Conservation (phyloP, 768 basidiomycete species). For the Termitomyces eurrhizus region DNA sequence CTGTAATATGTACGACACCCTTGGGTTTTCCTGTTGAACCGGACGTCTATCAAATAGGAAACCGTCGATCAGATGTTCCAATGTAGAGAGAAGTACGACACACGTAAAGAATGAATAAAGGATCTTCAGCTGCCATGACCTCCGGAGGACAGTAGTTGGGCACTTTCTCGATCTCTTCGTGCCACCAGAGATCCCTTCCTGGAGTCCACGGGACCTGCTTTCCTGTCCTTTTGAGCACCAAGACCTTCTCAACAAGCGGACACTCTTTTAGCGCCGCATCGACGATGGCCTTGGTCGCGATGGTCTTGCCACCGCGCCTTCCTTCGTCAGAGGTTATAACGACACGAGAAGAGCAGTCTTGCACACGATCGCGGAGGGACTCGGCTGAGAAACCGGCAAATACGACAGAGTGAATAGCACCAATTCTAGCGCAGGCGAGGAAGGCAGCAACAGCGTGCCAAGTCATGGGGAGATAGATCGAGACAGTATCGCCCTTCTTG, state of each 20-base stretch:
- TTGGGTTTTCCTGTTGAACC: slow-evolving; percentile 96
- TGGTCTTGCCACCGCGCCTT: slow-evolving; percentile 87
- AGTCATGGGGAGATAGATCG: slow-evolving; percentile 90
- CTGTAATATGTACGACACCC: slow-evolving; percentile 91
- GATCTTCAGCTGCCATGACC: slow-evolving; percentile 90
- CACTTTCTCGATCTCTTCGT: slow-evolving; percentile 84
- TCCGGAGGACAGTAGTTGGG: slow-evolving; percentile 86
- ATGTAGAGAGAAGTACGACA: slow-evolving; percentile 28
- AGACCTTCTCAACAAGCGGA: slow-evolving; percentile 83
- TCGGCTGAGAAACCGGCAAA: slow-evolving; percentile 98
- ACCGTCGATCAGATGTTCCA: slow-evolving; percentile 7
- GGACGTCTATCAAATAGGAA: slow-evolving; percentile 58
- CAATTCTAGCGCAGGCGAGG: slow-evolving; percentile 96
- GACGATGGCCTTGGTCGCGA: slow-evolving; percentile 92
- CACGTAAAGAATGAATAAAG: slow-evolving; percentile 97
- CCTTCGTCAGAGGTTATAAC: slow-evolving; percentile 97
- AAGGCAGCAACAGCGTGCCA: slow-evolving; percentile 96
- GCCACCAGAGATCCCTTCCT: slow-evolving; percentile 95
- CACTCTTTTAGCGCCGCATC: slow-evolving; percentile 86
- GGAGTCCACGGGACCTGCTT: slow-evolving; percentile 74
- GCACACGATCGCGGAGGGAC: slow-evolving; percentile 86
- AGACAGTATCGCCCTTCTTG: slow-evolving; percentile 93
- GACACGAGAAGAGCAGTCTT: slow-evolving; percentile 87
- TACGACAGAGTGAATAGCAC: slow-evolving; percentile 94
- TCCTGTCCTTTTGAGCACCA: slow-evolving; percentile 88